Evolutionary conservation across 192 early-diverging fungal species (phyloP).

Genomic region (Coemansia sp.): DNA sequence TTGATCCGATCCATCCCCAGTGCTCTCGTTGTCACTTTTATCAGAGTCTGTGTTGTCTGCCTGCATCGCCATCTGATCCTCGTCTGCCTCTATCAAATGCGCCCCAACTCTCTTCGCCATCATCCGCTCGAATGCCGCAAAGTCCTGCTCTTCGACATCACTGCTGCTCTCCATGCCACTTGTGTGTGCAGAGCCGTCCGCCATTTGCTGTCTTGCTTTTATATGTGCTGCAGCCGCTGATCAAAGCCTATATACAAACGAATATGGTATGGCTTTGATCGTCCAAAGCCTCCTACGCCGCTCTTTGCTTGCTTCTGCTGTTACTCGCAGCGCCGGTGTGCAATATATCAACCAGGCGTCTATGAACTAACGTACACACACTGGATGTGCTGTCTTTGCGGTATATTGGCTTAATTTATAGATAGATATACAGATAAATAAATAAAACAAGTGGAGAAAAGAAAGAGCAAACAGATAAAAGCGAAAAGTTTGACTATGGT

Average conservation of each 20-base stretch:
- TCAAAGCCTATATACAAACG: too few relatives aligned
- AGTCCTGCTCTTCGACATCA: conserved; percentile 27
- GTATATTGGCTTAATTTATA: background rate
- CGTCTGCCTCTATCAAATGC: background rate
- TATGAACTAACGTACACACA: too few relatives aligned
- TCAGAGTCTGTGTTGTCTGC: background rate
- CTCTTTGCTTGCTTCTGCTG: background rate
- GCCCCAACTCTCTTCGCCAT: conserved; percentile 30
- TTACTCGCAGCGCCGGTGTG: too few relatives aligned
- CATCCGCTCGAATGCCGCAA: conserved; percentile 36
- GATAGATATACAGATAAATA: background rate
- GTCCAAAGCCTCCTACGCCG: background rate
- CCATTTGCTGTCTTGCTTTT: too few relatives aligned
- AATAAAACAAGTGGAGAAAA: background rate
- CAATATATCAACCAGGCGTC: too few relatives aligned
- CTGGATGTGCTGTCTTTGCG: too few relatives aligned
- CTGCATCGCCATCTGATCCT: background rate
- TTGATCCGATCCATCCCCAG: background rate
- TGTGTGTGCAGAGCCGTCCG: too few relatives aligned
- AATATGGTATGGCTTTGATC: too few relatives aligned
- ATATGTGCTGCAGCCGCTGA: too few relatives aligned
- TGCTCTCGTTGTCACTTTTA: background rate
- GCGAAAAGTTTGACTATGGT: too few relatives aligned
- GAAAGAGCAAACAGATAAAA: too few relatives aligned
- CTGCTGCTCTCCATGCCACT: background rate